phyloP scores from a whole-genome alignment of 257 asterid species.

The Paraleonurus japonicus region DNA sequence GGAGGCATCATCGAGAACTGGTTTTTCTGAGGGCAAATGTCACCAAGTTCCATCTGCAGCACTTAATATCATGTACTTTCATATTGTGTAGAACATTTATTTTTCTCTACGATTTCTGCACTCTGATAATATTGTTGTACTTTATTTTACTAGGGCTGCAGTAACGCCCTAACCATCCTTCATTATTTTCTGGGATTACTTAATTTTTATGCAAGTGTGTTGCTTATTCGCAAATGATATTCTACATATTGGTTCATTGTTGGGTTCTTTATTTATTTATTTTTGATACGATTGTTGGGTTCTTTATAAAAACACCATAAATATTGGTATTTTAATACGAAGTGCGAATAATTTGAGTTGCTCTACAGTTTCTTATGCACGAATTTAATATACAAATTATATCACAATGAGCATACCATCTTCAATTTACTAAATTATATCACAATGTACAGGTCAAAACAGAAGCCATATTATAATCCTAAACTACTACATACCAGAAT shows the following conservation, averaged over 20 bases:
- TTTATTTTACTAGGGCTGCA: not conserved
- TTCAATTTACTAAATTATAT: no score
- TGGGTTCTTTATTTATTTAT: no score
- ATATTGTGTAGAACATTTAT: slow-evolving; percentile 25
- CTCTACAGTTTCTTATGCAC: not conserved
- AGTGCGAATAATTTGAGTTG: not conserved
- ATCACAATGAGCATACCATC: no score
- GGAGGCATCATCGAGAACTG: slow-evolving; percentile 44
- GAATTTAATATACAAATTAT: no score
- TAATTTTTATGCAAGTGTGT: not conserved
- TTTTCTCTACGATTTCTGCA: not conserved
- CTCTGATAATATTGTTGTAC: not conserved
- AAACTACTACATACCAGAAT: no score
- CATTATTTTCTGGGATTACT: not conserved
- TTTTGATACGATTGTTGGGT: no score
- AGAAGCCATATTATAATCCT: no score
- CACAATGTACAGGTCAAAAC: no score
- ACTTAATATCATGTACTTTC: slow-evolving; percentile 71
- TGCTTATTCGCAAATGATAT: not conserved
- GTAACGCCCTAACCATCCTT: not conserved
- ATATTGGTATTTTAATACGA: not conserved
- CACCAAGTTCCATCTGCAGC: slow-evolving; percentile 50
- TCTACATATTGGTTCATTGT: no score
- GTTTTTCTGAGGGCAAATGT: slow-evolving; percentile 38
- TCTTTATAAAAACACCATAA: no score